These are phyloP conservation scores for Plenodomus biglobosus DNA, from an alignment of 2,329 filamentous ascomycete species.

Conservation along the genomic window DNA sequence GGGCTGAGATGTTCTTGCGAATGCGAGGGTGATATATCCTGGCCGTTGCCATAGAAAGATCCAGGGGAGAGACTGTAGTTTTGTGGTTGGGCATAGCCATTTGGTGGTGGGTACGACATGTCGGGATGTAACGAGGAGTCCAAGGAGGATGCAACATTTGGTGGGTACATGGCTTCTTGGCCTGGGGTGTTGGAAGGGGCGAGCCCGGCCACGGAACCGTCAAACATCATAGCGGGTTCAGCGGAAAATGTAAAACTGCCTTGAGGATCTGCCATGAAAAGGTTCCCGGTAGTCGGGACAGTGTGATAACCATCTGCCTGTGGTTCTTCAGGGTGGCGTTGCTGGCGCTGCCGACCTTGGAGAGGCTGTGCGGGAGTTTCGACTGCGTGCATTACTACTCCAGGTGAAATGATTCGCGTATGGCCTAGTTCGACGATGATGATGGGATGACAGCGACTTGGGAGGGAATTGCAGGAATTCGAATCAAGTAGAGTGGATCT, in stretches of 20 bases:
- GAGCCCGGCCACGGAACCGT: conserved; percentile 30
- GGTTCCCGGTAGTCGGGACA: conserved; percentile 21
- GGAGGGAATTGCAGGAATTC: conserved; percentile 10
- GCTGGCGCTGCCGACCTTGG: conserved; percentile 38
- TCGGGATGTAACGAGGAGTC: conserved; percentile 42
- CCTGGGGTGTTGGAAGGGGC: conserved; percentile 23
- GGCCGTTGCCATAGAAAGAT: conserved; percentile 31
- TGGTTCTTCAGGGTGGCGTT: conserved; percentile 38
- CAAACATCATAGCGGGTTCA: conserved; percentile 40
- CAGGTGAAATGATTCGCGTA: conserved; percentile 13
- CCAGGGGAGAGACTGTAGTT: conserved; percentile 35
- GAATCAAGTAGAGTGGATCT: conserved; percentile 4
- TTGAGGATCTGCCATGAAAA: conserved; percentile 36
- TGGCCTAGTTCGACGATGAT: conserved; percentile 25
- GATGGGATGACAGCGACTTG: conserved; percentile 9
- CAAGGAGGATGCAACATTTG: conserved; percentile 38
- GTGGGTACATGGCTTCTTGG: conserved; percentile 35
- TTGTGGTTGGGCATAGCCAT: conserved; percentile 28
- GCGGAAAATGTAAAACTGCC: conserved; percentile 41
- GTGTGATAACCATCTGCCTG: conserved; percentile 30
- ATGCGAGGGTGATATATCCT: conserved; percentile 41
- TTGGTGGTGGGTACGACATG: conserved; percentile 34
- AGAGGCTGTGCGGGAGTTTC: conserved; percentile 39
- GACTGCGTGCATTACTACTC: conserved; percentile 33
- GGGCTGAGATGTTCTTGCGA: conserved; percentile 45